Evolutionary conservation across 202 grass and related monocot genomes (phyloP).

Genomic region (Cymbopogon flexuosus): DNA sequence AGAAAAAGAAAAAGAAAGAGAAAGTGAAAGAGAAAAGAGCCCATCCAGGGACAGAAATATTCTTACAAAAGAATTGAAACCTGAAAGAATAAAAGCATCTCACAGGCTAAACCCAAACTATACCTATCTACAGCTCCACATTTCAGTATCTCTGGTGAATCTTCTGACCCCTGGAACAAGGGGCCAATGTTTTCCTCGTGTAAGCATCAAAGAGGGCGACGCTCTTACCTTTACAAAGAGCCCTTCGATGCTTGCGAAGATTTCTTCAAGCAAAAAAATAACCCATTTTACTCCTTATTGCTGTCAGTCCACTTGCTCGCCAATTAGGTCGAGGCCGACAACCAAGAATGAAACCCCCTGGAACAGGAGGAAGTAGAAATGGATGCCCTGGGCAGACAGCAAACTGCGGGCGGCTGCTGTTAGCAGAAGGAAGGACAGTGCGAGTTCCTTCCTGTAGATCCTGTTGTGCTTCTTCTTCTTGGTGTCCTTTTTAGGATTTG

Average conservation of each 20-base stretch:
- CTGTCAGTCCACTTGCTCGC: constrained; percentile 68
- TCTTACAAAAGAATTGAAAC: constrained; percentile 63
- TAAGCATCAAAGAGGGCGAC: constrained; percentile 19
- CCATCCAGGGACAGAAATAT: constrained; percentile 34
- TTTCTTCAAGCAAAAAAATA: constrained; percentile 42
- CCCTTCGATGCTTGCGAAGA: constrained; percentile 38
- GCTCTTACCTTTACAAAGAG: constrained; percentile 46
- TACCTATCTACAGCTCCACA: constrained; percentile 60
- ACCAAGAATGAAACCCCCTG: constrained; percentile 79
- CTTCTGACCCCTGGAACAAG: constrained; percentile 17
- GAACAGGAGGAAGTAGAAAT: constrained; percentile 90
- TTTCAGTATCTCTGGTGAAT: constrained; percentile 44
- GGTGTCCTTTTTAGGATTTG: constrained; percentile 46
- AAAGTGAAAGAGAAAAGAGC: neutral
- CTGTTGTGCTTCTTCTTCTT: constrained; percentile 67
- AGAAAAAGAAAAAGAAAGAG: neutral
- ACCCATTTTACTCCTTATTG: constrained; percentile 4
- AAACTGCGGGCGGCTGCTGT: constrained; percentile 71
- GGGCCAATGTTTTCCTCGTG: constrained; percentile 33
- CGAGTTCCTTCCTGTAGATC: constrained; percentile 71
- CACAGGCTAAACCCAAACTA: constrained; percentile 49
- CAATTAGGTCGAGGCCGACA: constrained; percentile 80
- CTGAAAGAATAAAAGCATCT: constrained; percentile 53
- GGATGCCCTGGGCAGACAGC: constrained; percentile 79
- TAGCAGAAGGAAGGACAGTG: constrained; percentile 63